Base-by-base conservation (phyloP, 352 stramenopile species). In the Poterioochromonas sp. region DNA sequence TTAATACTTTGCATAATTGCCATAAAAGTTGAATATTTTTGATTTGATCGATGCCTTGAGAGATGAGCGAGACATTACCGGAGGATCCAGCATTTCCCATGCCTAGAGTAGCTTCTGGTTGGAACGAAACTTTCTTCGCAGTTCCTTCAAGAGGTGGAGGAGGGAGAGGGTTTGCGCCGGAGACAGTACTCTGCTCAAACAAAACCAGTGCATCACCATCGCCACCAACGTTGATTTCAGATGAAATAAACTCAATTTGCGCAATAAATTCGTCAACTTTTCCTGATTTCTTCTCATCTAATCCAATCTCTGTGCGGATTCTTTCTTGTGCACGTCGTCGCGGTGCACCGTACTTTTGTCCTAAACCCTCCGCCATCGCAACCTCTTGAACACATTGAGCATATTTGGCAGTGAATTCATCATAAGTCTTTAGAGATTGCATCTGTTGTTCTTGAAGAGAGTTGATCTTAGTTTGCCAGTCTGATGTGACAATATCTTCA, bases 311-410 rank as follows among this genome's bases (percentile, higher is more conserved):
- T 0, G 87, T 91, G 0, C 90, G 84, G 58, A 92, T 89, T 37
- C 85, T 82, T 73, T 95, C 90, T 78, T 93, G 88, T 2, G 90
- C 89, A n/a, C 85, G 86, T 63, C 90, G 86, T 0, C 89, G 81
- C 65, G 90, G 90, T 37, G 91, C 79, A 12, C 90, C 89, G 44
- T 91, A 95, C 80, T 93, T 95, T 78, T 90, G 88, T 0, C 90
- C 90, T 0, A 95, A 79, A 0, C 90, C 90, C 78, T 94, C 88
- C 64, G 88, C 87, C 84, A 95, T 90, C 18, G 88, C 90, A 53
- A 95, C 79, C 39, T 79, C 88, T 76, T 94, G 88, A 32, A 90
- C 78, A 73, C 86, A 91, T 26, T 65, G n/a, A 37, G 92, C 86
- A 79, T 90, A 89, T 29, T 87, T 83, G 5, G 74, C 65, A 73